phyloP scores from a whole-genome alignment of 257 asterid species.

The Linaria vulgaris region DNA sequence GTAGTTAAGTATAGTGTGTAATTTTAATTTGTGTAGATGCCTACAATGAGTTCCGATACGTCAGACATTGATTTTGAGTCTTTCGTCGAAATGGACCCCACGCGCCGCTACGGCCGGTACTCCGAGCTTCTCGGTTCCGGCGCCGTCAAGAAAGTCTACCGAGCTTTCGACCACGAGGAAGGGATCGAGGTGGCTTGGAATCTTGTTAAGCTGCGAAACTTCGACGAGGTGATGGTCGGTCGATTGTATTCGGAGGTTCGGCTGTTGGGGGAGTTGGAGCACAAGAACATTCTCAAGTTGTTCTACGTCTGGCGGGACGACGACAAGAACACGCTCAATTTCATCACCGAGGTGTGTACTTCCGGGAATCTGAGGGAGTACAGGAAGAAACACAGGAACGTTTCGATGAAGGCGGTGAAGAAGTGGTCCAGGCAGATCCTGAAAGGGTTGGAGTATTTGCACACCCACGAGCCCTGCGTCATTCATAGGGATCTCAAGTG shows the following conservation, averaged over 20 bases:
- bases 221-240: slow-evolving; percentile 54
- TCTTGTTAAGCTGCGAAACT: slow-evolving; percentile 62
- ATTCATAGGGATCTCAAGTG: slow-evolving; percentile 84
- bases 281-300: slow-evolving; percentile 53
- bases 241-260: slow-evolving; percentile 62
- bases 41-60: slow-evolving; percentile 30
- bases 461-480: slow-evolving; percentile 68
- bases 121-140: slow-evolving; percentile 71
- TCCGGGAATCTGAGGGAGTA: slow-evolving; percentile 83
- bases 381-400: slow-evolving; percentile 71
- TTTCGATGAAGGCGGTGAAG: slow-evolving; percentile 70
- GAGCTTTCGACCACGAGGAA: slow-evolving; percentile 87
- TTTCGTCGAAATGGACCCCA: slow-evolving; percentile 71
- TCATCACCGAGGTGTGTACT: slow-evolving; percentile 80
- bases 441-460: slow-evolving; percentile 73
- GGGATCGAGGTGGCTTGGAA: slow-evolving; percentile 96
- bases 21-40: too few species aligned
- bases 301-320: slow-evolving; percentile 70
- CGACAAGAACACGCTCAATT: slow-evolving; percentile 57
- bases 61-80: slow-evolving; percentile 50
- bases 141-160: slow-evolving; percentile 72
- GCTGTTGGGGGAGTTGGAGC: slow-evolving; percentile 44
- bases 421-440: slow-evolving; percentile 82
- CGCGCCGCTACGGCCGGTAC: slow-evolving; percentile 74
- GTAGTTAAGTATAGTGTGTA: too few species aligned